A percentile compares a stretch with the other conserved stretches of the same genome.
These are phyloP conservation scores for Hymenoscyphus fraxineus DNA, from an alignment of 2,329 filamentous ascomycete species.

Conservation along the genomic window DNA sequence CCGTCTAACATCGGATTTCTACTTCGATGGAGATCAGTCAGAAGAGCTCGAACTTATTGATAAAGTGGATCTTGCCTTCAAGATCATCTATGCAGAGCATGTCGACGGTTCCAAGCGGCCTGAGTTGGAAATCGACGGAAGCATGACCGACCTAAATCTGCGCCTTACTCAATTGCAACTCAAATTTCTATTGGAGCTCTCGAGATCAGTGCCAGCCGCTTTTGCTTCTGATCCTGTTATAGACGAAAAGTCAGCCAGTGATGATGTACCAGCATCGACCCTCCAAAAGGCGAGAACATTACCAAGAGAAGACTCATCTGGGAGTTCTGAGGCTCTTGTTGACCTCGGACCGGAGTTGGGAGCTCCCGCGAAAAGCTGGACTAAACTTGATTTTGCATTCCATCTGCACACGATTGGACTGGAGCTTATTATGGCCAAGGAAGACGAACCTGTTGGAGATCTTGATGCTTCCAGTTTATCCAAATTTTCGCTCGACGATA, in stretches of 20 bases:
- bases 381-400: conserved; percentile 89
- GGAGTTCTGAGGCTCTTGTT: conserved; percentile 43
- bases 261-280: conserved; percentile 61
- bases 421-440: conserved; percentile 75
- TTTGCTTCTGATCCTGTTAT: conserved; percentile 73
- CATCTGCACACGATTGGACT: conserved; percentile 82
- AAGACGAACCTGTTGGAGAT: conserved; percentile 74
- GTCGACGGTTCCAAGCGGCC: conserved; percentile 71
- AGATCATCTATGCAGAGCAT: conserved; percentile 88
- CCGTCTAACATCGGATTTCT: conserved; percentile 81
- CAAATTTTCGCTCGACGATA: conserved; percentile 91
- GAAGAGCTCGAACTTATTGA: conserved; percentile 97
- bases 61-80: conserved; percentile 90
- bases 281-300: conserved; percentile 26
- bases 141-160: conserved; percentile 90
- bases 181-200: conserved; percentile 83
- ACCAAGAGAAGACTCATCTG: conserved; percentile 12
- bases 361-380: conserved; percentile 71
- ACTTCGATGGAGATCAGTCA: conserved; percentile 66
- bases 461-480: conserved; percentile 79
- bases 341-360: conserved; percentile 68
- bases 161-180: conserved; percentile 86
- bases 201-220: conserved; percentile 79
- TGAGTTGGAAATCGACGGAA: conserved; percentile 86
- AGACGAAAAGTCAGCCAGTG: conserved; percentile 68